Evolutionary conservation across 1,284 basidiomycete genomes (phyloP).

Genomic region (Mrakiaceae sp.): DNA sequence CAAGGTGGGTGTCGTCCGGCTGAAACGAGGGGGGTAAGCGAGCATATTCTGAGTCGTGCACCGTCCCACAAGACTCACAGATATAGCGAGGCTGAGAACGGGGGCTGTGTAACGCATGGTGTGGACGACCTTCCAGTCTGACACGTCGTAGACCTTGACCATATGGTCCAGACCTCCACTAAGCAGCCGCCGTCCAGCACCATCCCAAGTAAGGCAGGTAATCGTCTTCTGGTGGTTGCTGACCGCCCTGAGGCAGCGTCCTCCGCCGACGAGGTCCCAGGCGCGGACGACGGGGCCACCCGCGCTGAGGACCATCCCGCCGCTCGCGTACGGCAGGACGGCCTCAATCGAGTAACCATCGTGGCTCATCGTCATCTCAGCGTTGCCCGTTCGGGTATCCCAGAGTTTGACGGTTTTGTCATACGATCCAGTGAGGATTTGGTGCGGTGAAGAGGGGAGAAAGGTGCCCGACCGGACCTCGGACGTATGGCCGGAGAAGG

Average conservation of each 20-base stretch:
- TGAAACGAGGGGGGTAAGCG: slow-evolving; percentile 27
- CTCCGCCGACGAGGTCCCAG: slow-evolving; percentile 92
- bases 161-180: slow-evolving; percentile 90
- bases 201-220: slow-evolving; percentile 73
- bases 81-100: slow-evolving; percentile 79
- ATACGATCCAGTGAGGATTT: slow-evolving; percentile 88
- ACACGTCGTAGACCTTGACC: slow-evolving; percentile 97
- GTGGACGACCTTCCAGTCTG: slow-evolving; percentile 88
- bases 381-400: slow-evolving; percentile 68
- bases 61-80: slow-evolving; percentile 43
- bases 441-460: slow-evolving; percentile 65
- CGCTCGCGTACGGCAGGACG: slow-evolving; percentile 84
- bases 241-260: slow-evolving; percentile 72
- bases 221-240: slow-evolving; percentile 98
- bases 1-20: slow-evolving; percentile 94
- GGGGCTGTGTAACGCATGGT: slow-evolving; percentile 98
- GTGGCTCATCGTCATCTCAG: slow-evolving; percentile 70
- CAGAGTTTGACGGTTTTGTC: slow-evolving; percentile 84
- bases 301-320: slow-evolving; percentile 71
- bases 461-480: slow-evolving; percentile 91
- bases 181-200: slow-evolving; percentile 58
- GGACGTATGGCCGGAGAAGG: slow-evolving; percentile 78
- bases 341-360: slow-evolving; percentile 71
- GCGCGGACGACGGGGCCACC: slow-evolving; percentile 87
- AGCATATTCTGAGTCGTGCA: too few species aligned